A percentile compares a stretch with the other conserved stretches of the same genome.
Conservation (phyloP, 441 rosid species). For the Biscutella laevigata region DNA sequence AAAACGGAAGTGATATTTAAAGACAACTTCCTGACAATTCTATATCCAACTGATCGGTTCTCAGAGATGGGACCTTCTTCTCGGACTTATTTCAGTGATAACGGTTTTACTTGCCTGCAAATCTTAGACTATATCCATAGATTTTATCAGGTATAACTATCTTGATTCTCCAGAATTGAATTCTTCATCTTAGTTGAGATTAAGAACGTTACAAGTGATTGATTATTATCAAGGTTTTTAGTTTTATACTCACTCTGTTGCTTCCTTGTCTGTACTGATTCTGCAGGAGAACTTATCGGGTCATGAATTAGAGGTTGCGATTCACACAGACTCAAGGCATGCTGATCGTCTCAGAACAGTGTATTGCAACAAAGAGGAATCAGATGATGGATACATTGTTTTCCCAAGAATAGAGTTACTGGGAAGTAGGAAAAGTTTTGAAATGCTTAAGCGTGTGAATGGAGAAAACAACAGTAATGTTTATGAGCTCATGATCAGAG, state of each 20-base stretch:
- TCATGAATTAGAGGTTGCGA: slow-evolving; percentile 63
- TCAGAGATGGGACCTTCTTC: slow-evolving; percentile 94
- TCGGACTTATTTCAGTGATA: slow-evolving; percentile 72
- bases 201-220: too few relatives aligned
- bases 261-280: slow-evolving; percentile 1
- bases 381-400: slow-evolving; percentile 34
- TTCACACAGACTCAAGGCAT: slow-evolving; percentile 86
- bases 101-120: slow-evolving; percentile 72
- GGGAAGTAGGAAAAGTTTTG: slow-evolving; percentile 71
- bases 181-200: not conserved
- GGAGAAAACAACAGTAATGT: slow-evolving; percentile 77
- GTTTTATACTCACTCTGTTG: not conserved
- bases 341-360: slow-evolving; percentile 66
- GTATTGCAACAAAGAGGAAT: slow-evolving; percentile 48
- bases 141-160: slow-evolving; percentile 73
- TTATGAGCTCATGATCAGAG: slow-evolving; percentile 77
- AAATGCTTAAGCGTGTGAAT: slow-evolving; percentile 70
- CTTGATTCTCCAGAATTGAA: not conserved
- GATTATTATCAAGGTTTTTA: not conserved
- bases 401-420: slow-evolving; percentile 65
- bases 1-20: slow-evolving; percentile 63
- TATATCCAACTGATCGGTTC: slow-evolving; percentile 77
- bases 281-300: slow-evolving; percentile 63
- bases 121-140: slow-evolving; percentile 57
- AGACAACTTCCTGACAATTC: slow-evolving; percentile 67